These are phyloP conservation scores for Penicillium malachiteum DNA, from an alignment of 495 filamentous ascomycete genomes.

Conservation along the genomic window DNA sequence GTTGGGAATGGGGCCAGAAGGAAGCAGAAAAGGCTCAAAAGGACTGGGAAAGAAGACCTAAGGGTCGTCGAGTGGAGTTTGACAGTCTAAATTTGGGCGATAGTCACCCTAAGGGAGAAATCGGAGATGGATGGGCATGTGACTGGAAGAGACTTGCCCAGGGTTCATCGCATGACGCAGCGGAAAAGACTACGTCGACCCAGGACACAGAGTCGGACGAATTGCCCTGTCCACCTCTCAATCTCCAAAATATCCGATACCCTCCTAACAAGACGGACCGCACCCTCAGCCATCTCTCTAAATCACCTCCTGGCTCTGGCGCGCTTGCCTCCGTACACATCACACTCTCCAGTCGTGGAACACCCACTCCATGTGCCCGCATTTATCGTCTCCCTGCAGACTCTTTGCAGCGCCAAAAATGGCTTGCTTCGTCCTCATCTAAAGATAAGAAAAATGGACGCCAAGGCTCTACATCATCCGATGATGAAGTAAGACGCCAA, in stretches of 20 bases:
- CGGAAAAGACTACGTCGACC: slow-evolving; percentile 12
- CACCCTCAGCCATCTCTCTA: slow-evolving; percentile 24
- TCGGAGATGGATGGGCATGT: slow-evolving; percentile 82
- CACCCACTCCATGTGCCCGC: slow-evolving; percentile 60
- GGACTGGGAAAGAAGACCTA: slow-evolving; percentile 78
- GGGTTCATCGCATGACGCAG: slow-evolving; percentile 11
- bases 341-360: slow-evolving; percentile 57
- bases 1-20: slow-evolving; percentile 70
- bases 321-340: slow-evolving; percentile 59
- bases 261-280: slow-evolving; percentile 17
- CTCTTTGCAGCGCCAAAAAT: slow-evolving; percentile 47
- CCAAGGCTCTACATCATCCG: slow-evolving; percentile 7
- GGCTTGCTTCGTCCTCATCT: slow-evolving; percentile 43
- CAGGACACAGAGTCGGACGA: background rate
- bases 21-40: slow-evolving; percentile 59
- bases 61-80: slow-evolving; percentile 76
- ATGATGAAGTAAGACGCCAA: slow-evolving; percentile 47
- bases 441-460: background rate
- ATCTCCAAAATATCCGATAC: slow-evolving; percentile 36
- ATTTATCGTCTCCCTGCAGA: slow-evolving; percentile 69
- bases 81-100: slow-evolving; percentile 71
- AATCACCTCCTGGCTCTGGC: slow-evolving; percentile 21
- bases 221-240: slow-evolving; percentile 21
- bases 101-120: slow-evolving; percentile 70
- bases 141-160: slow-evolving; percentile 73